Base-by-base conservation (phyloP, 495 filamentous ascomycete genomes). In the Aspergillus olivimuriae region DNA sequence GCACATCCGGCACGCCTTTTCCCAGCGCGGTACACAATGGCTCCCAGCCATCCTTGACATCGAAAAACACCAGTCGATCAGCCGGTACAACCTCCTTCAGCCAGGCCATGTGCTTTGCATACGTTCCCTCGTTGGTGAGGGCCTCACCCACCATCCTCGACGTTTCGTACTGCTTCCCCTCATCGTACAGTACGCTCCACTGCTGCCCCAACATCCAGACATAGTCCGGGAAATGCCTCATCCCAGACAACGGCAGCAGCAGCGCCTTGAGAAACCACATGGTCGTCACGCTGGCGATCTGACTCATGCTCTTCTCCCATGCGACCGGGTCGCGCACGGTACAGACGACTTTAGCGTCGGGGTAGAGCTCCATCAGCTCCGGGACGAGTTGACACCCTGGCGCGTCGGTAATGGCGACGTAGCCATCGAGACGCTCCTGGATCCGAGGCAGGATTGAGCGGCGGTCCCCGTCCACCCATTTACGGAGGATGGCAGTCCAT, bases 381-480 rank as follows among this genome's bases (percentile, higher is more conserved):
- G 53, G 56, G 1, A 56, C 31, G 19, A 60, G 39, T 19, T 62
- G 56, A 1, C 35, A 28, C 10, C 52, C 50, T 3, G 57, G 61
- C 10, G 52, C 30, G 44, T 62, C 61, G 23, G 57, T 57, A 18
- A 53, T 58, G 39, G 79, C 60, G 4, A 77, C 77, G 60, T 91
- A 85, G 40, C 81, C 72, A 45, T 66, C 71, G 14, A 89, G 69
- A 39, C 74, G 74, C 45, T 84, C 84, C 48, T 85, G 84, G 61
- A 94, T 87, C 15, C 87, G 64, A 3, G 71, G 76, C 23, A 91
- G 80, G 67, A 91, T 87, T 41, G 83, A 85, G 30, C 72, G 46
- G 30, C 43, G 34, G 24, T 53, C 38, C 1, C 34, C 33, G 14
- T 39, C 23, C 2, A 51, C 39, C 49, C 53, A 57, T 26, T 39